Base-by-base conservation (phyloP, 257 asterid genomes). In the Primulina eburnea region DNA sequence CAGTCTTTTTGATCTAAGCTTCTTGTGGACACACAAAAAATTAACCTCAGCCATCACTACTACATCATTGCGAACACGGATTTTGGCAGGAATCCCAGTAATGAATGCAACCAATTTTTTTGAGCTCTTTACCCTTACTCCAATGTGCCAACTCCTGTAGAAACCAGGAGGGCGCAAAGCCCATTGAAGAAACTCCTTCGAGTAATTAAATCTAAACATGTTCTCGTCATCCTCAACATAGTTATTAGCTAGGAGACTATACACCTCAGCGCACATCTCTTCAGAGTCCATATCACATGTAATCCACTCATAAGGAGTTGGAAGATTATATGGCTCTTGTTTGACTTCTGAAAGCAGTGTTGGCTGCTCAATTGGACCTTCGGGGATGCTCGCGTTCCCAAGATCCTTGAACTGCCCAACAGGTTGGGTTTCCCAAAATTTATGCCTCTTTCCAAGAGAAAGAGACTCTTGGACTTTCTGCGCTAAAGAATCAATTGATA, bases 361-460 rank as follows among this genome's bases (percentile, higher is more conserved):
- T 21, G 77, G 77, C 43, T 67, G 68, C 62, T 77, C 77, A 62
- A 77, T 77, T 10, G 81, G 75, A 59, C 81, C 81, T 68, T 77
- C 81, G 6, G 65, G 62, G 64, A 77, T 56, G 68, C 81, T 72
- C 28, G 77, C 8, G 40, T 72, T 53, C 32, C 74, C 81, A 67
- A 77, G 81, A 63, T 77, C 81, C 74, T 77, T 72, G 70, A 72
- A 77, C 57, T 77, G 81, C 9, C 77, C 81, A 32, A 77, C 81
- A 61, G 81, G 81, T 62, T 77, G 81, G 63, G 81, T 71, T 67
- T 77, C 81, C 80, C 81, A 77, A 69, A 77, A 77, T 71, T 77
- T 72, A 60, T 77, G 81, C 70, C 74, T 72, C 62, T 77, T 67
- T 3, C 71, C 68, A 29, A 72, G 47, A 17, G 81, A 72, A 8